Conservation (phyloP, 176 grass and related monocot genomes). For the Phoenix roebelenii region DNA sequence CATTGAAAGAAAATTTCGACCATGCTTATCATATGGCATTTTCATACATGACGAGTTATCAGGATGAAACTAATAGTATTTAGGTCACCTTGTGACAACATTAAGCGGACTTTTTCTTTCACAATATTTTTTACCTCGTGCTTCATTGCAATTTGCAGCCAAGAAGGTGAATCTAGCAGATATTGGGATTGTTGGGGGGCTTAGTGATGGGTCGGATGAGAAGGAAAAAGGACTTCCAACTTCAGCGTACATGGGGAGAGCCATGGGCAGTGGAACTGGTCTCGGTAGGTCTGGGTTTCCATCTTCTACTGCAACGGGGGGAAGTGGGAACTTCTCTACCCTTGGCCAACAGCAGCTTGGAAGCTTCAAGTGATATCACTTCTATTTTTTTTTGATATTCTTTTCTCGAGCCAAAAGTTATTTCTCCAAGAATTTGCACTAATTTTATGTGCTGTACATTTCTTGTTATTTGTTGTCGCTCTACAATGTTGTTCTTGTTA, state of each 20-base stretch:
- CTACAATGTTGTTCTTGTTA: not conserved
- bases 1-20: too few relatives aligned
- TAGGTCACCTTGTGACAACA: too few relatives aligned
- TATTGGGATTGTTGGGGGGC: slow-evolving; percentile 75
- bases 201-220: slow-evolving; percentile 51
- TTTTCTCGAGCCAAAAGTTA: too few relatives aligned
- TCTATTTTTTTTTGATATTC: not conserved
- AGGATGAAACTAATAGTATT: too few relatives aligned
- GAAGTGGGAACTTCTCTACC: slow-evolving; percentile 50
- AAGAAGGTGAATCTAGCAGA: slow-evolving; percentile 92
- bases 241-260: slow-evolving; percentile 23
- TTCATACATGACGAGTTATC: too few relatives aligned
- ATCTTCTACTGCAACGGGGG: slow-evolving; percentile 25
- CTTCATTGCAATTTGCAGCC: slow-evolving; percentile 39
- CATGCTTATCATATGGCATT: too few relatives aligned
- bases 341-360: slow-evolving; percentile 64
- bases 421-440: not conserved
- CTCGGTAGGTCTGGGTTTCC: slow-evolving; percentile 43
- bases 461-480: not conserved
- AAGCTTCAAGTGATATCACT: slow-evolving; percentile 41
- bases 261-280: slow-evolving; percentile 36
- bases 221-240: slow-evolving; percentile 38
- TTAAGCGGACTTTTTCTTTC: not conserved
- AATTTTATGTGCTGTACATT: not conserved
- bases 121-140: not conserved